Base-by-base conservation (phyloP, 371 early-diverging fungal species). In the Cokeromyces recurvatus region DNA sequence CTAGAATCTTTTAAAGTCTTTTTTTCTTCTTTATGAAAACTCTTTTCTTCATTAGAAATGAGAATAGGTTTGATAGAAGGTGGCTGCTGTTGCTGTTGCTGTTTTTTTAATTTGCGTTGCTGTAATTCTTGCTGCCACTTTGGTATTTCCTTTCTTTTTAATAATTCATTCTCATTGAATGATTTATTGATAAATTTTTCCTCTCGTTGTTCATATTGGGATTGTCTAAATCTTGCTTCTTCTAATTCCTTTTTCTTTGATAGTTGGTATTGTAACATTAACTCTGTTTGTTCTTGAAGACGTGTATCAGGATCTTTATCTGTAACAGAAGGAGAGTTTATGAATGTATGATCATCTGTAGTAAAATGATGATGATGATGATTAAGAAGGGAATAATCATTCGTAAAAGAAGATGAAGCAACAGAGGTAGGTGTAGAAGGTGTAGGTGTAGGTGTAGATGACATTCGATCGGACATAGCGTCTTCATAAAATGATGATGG, bases 251-350 rank as follows among this genome's bases (percentile, higher is more conserved):
- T 65, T 21, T 55, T 57, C 20, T 51, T 54, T 6, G 46, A 29
- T 22, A 55, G 38, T 27, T 39, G 58, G 35, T 23, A 60, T 49
- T 24, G 50, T 35, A 32, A 53, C 37, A 46, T 64, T 21, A 22
- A 47, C 35, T 55, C 67, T 47, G 31, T 53, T 48, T 55, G 22
- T 44, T 38, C 55, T 62, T 14, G 53, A 44, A 49, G 48, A 56
- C 22, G 47, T 46, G n/a, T n/a, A n/a, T 38, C 59, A 44, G n/a
- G 59, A 22, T 43, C 43, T n/a, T n/a, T 43, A n/a, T n/a, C n/a
- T n/a, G n/a, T n/a, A n/a, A n/a, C n/a, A n/a, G n/a, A n/a, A n/a
- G n/a, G n/a, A n/a, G n/a, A n/a, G n/a, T n/a, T n/a, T n/a, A n/a
- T n/a, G n/a, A n/a, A n/a, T n/a, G n/a, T n/a, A n/a, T 32, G 38